Base-by-base conservation (phyloP, 2,329 filamentous ascomycete species). In the Davidsoniella eucalypti region DNA sequence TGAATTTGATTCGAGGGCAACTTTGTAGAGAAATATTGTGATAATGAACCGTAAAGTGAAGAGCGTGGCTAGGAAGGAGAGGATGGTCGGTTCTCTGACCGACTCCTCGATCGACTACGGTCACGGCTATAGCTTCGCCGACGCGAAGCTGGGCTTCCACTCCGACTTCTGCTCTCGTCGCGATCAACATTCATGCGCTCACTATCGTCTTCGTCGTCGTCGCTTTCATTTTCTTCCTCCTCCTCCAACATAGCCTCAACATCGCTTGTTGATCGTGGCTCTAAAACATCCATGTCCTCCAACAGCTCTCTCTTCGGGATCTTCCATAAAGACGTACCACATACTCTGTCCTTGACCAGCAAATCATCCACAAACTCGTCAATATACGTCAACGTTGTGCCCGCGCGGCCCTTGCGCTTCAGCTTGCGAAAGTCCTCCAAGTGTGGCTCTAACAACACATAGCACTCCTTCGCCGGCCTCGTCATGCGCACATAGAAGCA, bases 311-410 rank as follows among this genome's bases (percentile, higher is more conserved):
- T 72, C 53, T 79, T 79, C 3, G 88, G 85, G 72, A 98, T 75
- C 68, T 94, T 94, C 80, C 87, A 93, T 57, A 98, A 62, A 60
- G 82, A 93, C 2, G 92, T 96, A 37, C 81, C 90, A 61, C 90
- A 96, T 0, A 95, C 82, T 48, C 92, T 75, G 52, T 93, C 86
- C 65, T 94, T 94, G 0, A 77, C 83, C 55, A 98, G 69, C 56
- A 98, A 66, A 54, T 95, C 87, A 63, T 98, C 92, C 50, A 96
- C 78, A 63, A 98, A 96, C 58, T 90, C 82, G 64, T 98, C 92
- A 65, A 98, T 71, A 59, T 76, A 83, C 2, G 86, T 92, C 57
- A 98, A 63, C 10, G 69, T 72, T 55, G 84, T 88, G 1, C 84
- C 84, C 25, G 78, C 76, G 55, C 87, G 77, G 12, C 80, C 82